Conservation (phyloP, 208 protist species). For the Leishmania arabica region DNA sequence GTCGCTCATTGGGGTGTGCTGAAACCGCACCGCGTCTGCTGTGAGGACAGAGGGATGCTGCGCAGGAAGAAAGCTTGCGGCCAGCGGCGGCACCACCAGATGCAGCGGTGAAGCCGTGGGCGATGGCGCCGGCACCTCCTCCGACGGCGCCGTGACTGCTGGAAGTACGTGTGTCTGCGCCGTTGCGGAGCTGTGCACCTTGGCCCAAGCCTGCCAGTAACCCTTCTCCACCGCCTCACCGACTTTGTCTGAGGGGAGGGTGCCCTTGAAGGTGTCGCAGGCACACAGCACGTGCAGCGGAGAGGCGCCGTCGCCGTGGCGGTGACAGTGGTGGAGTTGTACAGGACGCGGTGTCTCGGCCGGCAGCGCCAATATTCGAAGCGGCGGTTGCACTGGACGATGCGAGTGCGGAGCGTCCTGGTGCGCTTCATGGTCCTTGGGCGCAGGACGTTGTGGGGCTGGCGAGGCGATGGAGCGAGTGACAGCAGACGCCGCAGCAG, state of each 20-base stretch:
- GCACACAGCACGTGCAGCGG: slow-evolving; percentile 44
- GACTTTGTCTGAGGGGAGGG: slow-evolving; percentile 53
- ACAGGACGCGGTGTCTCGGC: background rate
- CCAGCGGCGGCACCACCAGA: slow-evolving; percentile 3
- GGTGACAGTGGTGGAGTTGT: background rate
- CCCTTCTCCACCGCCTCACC: slow-evolving; percentile 60
- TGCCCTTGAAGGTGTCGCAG: slow-evolving; percentile 86
- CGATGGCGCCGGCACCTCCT: background rate
- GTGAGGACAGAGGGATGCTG: background rate
- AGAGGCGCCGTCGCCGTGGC: background rate
- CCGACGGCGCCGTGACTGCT: background rate
- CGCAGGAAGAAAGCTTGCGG: background rate
- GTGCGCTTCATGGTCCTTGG: background rate
- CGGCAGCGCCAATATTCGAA: background rate
- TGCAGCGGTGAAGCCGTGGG: background rate
- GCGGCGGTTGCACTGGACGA: background rate
- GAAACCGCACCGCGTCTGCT: slow-evolving; percentile 17
- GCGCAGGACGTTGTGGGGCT: background rate
- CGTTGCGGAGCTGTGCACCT: background rate
- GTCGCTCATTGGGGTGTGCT: slow-evolving; percentile 79
- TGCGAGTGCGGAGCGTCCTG: background rate
- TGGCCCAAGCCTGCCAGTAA: slow-evolving; percentile 22
- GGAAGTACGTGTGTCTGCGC: background rate
- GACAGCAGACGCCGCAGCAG: background rate
- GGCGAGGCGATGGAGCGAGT: background rate